A percentile compares a stretch with the other conserved stretches of the same genome.
These are phyloP conservation scores for Lithohypha guttulata DNA, from an alignment of 2,329 filamentous ascomycete genomes.

Conservation along the genomic window DNA sequence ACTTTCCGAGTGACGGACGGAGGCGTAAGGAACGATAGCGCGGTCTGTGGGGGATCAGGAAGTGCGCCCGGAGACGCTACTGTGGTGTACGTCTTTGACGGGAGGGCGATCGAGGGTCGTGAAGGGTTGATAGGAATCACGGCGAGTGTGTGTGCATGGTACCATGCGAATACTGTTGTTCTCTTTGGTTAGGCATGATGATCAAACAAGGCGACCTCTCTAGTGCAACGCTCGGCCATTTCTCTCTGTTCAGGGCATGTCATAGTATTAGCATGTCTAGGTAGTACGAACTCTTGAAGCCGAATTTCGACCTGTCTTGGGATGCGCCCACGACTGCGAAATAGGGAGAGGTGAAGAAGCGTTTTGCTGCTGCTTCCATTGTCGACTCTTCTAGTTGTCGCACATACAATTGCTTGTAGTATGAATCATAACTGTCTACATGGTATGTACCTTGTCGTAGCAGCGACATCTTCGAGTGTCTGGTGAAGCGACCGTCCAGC, in stretches of 20 bases:
- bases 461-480: too few relatives aligned
- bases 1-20: constrained; percentile 64
- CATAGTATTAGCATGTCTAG: constrained; percentile 21
- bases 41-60: constrained; percentile 56
- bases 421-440: too few relatives aligned
- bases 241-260: background rate
- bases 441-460: too few relatives aligned
- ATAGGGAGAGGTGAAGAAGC: constrained; percentile 67
- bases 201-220: constrained; percentile 46
- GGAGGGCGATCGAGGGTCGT: constrained; percentile 53
- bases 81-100: constrained; percentile 49
- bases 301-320: constrained; percentile 73
- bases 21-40: constrained; percentile 78
- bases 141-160: constrained; percentile 62
- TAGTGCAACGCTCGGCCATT: constrained; percentile 77
- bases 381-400: too few relatives aligned
- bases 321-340: constrained; percentile 89
- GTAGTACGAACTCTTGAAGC: constrained; percentile 59
- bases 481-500: too few relatives aligned
- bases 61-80: constrained; percentile 56
- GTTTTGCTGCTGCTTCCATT: constrained; percentile 62
- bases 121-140: constrained; percentile 77
- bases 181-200: constrained; percentile 3
- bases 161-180: constrained; percentile 73
- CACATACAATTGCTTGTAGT: too few relatives aligned